phyloP scores from a whole-genome alignment of 176 grass and related monocot genomes.

The Aechmea fasciata region DNA sequence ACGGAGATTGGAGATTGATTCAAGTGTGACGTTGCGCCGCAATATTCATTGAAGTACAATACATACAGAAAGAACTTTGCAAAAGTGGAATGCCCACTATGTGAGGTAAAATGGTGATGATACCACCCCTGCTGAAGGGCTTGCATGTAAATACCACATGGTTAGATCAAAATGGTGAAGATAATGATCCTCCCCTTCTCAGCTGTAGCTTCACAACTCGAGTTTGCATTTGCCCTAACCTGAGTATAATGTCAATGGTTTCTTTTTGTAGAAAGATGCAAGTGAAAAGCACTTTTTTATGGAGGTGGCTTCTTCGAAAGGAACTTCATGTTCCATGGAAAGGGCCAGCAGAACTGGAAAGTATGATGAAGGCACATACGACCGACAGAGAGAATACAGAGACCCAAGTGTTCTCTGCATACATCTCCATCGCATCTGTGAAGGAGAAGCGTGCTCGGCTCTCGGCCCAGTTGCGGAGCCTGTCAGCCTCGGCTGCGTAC shows the following conservation, averaged over 20 bases:
- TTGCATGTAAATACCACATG: slow-evolving; percentile 2
- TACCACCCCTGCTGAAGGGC: not conserved
- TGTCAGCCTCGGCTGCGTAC: slow-evolving; percentile 85
- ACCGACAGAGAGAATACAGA: slow-evolving; percentile 97
- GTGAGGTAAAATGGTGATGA: not conserved
- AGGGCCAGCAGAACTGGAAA: slow-evolving; percentile 68
- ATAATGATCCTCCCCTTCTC: not conserved
- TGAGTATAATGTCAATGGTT: not conserved
- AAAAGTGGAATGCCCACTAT: slow-evolving; percentile 1
- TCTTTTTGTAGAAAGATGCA: not conserved
- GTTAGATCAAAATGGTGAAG: not conserved
- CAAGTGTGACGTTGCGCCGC: not conserved
- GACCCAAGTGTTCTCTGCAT: slow-evolving; percentile 86
- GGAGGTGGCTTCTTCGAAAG: not conserved
- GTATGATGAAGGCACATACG: slow-evolving; percentile 93
- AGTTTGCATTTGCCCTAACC: not conserved
- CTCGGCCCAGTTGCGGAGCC: slow-evolving; percentile 96
- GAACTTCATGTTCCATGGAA: slow-evolving; percentile 61
- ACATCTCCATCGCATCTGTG: slow-evolving; percentile 99
- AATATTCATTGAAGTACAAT: not conserved
- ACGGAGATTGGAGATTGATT: not conserved
- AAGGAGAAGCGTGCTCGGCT: slow-evolving; percentile 83
- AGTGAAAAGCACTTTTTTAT: not conserved
- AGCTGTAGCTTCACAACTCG: not conserved
- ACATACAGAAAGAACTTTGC: not conserved